Evolutionary conservation across 495 filamentous ascomycete species (phyloP).

Genomic region (Friedmanniomyces simplex): DNA sequence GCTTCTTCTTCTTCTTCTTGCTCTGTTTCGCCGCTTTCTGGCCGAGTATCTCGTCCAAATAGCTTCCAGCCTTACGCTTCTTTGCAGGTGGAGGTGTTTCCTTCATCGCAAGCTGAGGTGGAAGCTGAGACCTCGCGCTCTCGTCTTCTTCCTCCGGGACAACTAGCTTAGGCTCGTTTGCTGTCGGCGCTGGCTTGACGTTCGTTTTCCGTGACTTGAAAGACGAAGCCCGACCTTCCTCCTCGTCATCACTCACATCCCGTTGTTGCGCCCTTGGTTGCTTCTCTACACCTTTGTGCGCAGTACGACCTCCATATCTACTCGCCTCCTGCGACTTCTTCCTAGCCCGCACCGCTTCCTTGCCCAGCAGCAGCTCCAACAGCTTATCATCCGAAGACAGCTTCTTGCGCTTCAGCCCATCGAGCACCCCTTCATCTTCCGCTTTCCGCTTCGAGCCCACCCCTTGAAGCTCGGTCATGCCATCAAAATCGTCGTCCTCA

Average conservation of each 20-base stretch:
- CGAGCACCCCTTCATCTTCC: constrained; percentile 35
- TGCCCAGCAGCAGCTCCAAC: constrained; percentile 36
- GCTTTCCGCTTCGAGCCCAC: constrained; percentile 20
- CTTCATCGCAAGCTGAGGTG: not conserved
- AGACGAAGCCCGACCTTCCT: constrained; percentile 25
- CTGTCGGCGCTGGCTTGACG: not conserved
- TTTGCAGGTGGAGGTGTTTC: not conserved
- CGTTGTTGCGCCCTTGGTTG: not conserved
- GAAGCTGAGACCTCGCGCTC: not conserved
- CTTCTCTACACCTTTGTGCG: constrained; percentile 8
- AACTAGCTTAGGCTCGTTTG: not conserved
- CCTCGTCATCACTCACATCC: constrained; percentile 24
- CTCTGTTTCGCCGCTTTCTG: constrained; percentile 35
- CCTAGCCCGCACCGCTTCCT: constrained; percentile 25
- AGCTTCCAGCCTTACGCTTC: constrained; percentile 26
- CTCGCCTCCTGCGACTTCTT: constrained; percentile 15
- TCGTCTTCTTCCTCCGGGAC: not conserved
- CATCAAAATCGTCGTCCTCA: constrained; percentile 32
- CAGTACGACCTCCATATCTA: constrained; percentile 22
- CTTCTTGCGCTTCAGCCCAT: constrained; percentile 30
- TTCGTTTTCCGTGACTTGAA: constrained; percentile 27
- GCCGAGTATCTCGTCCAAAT: constrained; percentile 29
- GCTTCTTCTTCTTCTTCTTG: constrained; percentile 21
- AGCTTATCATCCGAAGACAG: constrained; percentile 35
- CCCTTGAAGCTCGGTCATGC: constrained; percentile 31